Evolutionary conservation across 2,329 filamentous ascomycete species (phyloP), one percentile per base, ranked within the genome.

Genomic region (Elsinoe perseae): DNA sequence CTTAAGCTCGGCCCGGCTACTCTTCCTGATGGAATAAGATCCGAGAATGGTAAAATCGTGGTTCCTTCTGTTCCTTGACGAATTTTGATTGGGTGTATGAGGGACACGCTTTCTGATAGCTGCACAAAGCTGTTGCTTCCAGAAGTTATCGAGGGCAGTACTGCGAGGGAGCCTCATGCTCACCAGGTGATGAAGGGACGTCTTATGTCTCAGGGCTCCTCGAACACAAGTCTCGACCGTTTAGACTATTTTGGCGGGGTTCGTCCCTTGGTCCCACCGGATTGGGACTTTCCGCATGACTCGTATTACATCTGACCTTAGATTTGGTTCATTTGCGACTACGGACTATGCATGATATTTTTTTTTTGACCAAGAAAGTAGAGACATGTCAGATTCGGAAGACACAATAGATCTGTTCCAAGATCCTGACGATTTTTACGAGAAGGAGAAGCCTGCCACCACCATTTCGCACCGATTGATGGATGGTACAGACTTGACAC

Each of bases 391-490:
- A n/a, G 59, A 60, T 20, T 56, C 46, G 3, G 68, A 70, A 14
- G 69, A 65, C 28, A 71, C 69, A 34, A 63, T 67, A 46, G 63
- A 52, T 23, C 75, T 95, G 62, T 95, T 96, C 75, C 74, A 85
- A 55, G 91, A 95, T 62, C 91, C 91, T 5, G 80, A 83, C 56
- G 88, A 82, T 66, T 96, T 81, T 75, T 93, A 89, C 68, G 81
- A 86, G 46, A 83, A 89, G 0, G 84, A 89, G 46, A 87, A 87
- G 48, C 80, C 85, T 48, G 83, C 89, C 6, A 92, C 86, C 2
- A 83, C 81, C 60, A 83, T 87, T 60, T 79, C 82, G 42, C 86
- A 95, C 74, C 81, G 77, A 20, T 80, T 92, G 68, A 74, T 81
- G 57, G 82, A 80, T 32, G 87, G 87, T 59, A 70, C 82, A 61